phyloP scores from a whole-genome alignment of 345 rosid species.

The Rhodomyrtus tomentosa region DNA sequence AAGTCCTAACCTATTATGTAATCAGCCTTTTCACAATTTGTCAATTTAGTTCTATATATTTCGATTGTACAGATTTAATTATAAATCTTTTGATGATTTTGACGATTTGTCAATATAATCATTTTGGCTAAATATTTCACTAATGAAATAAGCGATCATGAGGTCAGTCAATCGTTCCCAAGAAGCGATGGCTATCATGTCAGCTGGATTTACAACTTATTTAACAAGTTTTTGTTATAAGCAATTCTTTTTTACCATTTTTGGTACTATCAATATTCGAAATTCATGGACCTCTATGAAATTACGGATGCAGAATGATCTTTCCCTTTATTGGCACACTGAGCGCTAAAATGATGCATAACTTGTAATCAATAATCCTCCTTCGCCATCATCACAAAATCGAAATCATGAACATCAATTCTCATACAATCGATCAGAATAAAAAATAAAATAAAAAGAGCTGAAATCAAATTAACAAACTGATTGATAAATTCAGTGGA shows the following conservation, averaged over 20 bases:
- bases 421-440: neutral
- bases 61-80: too few species aligned
- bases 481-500: neutral
- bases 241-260: neutral
- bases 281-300: neutral
- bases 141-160: neutral
- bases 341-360: neutral
- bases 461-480: neutral
- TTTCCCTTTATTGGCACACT: neutral
- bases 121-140: neutral
- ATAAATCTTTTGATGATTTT: too few species aligned
- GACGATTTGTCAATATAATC: too few species aligned
- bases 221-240: neutral
- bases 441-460: neutral
- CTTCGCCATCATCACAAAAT: neutral
- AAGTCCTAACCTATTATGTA: too few species aligned
- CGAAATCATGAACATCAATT: neutral
- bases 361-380: neutral
- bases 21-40: too few species aligned
- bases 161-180: neutral
- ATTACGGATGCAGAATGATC: neutral
- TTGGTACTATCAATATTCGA: neutral
- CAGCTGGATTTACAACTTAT: neutral
- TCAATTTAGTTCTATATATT: too few species aligned
- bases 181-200: neutral